A percentile compares a stretch with the other conserved stretches of the same genome.
phyloP scores from a whole-genome alignment of 805 yeast species.

The Jamesozyma hellenica region DNA sequence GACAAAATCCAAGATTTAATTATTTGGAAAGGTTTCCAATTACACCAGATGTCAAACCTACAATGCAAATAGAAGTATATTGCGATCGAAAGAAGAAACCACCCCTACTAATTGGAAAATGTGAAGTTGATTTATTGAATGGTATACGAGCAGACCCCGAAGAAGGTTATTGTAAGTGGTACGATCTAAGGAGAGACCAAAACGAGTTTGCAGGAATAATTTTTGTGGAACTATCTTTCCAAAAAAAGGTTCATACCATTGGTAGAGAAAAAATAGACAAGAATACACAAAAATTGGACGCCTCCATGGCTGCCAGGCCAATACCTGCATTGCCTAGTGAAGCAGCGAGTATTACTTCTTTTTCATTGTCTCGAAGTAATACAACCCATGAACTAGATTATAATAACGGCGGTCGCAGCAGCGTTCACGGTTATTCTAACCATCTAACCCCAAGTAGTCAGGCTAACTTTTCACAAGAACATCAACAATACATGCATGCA shows the following conservation, averaged over 20 bases:
- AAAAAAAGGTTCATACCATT: slow-evolving; percentile 37
- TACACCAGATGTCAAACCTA: slow-evolving; percentile 51
- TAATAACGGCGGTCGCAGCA: slow-evolving; percentile 20
- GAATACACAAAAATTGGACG: slow-evolving; percentile 15
- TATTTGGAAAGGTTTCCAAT: slow-evolving; percentile 61
- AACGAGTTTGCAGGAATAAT: slow-evolving; percentile 79
- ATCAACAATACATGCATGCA: slow-evolving; percentile 17
- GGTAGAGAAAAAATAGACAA: slow-evolving; percentile 6
- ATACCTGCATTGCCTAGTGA: slow-evolving; percentile 28
- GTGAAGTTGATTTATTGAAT: slow-evolving; percentile 65
- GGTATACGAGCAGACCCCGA: slow-evolving; percentile 56
- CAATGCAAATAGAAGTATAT: slow-evolving; percentile 55
- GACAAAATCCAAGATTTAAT: slow-evolving; percentile 89
- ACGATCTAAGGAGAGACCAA: slow-evolving; percentile 47
- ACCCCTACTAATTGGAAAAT: slow-evolving; percentile 80
- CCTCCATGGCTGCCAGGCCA: slow-evolving; percentile 23
- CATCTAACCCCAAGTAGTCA: background rate
- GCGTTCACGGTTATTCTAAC: background rate
- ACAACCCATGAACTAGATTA: slow-evolving; percentile 15
- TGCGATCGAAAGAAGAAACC: slow-evolving; percentile 72
- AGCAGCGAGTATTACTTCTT: background rate
- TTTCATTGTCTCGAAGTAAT: background rate
- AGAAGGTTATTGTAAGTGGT: slow-evolving; percentile 85
- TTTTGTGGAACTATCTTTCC: slow-evolving; percentile 84
- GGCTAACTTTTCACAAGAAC: background rate